Conservation (phyloP, 345 rosid genomes). For the Camelina sativa region DNA sequence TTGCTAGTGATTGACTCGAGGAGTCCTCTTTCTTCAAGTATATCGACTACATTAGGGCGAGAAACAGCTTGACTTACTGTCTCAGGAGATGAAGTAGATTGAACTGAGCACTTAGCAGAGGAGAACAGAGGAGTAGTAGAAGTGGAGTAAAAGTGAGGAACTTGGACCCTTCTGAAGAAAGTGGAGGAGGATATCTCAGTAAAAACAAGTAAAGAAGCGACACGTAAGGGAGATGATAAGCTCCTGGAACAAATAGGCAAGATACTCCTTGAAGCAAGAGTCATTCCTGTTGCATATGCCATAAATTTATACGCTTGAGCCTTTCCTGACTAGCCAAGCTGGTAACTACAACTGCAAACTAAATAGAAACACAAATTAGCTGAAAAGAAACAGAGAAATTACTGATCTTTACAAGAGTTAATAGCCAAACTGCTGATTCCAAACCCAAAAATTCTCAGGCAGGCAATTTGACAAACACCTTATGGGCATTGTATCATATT, state of each 20-base stretch:
- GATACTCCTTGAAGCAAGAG: slow-evolving; percentile 47
- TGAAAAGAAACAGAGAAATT: not conserved
- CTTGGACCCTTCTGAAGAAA: slow-evolving; percentile 32
- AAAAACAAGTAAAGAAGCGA: slow-evolving; percentile 34
- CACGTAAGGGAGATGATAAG: slow-evolving; percentile 45
- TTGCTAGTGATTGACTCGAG: slow-evolving; percentile 84
- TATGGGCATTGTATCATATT: slow-evolving; percentile 18
- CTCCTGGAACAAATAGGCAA: slow-evolving; percentile 45
- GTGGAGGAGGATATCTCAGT: slow-evolving; percentile 33
- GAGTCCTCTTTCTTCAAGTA: slow-evolving; percentile 80
- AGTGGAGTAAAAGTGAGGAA: slow-evolving; percentile 32
- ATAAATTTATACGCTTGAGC: slow-evolving; percentile 30
- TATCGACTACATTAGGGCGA: slow-evolving; percentile 63
- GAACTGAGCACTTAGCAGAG: slow-evolving; percentile 47
- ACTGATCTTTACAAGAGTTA: no score
- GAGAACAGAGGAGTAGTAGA: slow-evolving; percentile 43
- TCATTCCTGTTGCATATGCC: slow-evolving; percentile 46
- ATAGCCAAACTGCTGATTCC: not conserved
- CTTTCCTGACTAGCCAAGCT: slow-evolving; percentile 22
- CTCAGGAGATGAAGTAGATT: slow-evolving; percentile 44
- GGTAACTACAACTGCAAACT: slow-evolving; percentile 17
- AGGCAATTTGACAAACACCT: slow-evolving; percentile 42
- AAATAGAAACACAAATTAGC: slow-evolving; percentile 25
- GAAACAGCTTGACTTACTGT: slow-evolving; percentile 39
- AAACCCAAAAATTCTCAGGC: not conserved